These are phyloP conservation scores for Exophiala sp. DNA, from an alignment of 2,329 filamentous ascomycete species.

Conservation along the genomic window DNA sequence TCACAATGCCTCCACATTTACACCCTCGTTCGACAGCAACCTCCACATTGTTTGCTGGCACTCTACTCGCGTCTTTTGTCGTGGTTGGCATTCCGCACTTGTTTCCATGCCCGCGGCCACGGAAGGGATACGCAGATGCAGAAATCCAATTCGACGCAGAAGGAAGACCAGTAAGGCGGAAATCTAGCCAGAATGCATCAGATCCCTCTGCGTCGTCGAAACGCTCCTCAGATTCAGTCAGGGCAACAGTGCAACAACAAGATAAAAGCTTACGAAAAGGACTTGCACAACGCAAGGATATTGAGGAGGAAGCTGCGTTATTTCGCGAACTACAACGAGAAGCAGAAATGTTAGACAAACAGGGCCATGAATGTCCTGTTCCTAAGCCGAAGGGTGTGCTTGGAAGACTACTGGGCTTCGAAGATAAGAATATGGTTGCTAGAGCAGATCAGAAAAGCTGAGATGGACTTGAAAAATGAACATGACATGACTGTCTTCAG, in stretches of 20 bases:
- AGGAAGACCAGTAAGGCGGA: constrained; percentile 40
- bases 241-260: constrained; percentile 31
- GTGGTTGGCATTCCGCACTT: constrained; percentile 88
- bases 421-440: constrained; percentile 6
- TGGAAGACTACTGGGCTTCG: constrained; percentile 60
- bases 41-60: constrained; percentile 91
- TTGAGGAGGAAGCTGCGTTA: constrained; percentile 43
- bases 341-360: constrained; percentile 49
- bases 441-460: constrained; percentile 9
- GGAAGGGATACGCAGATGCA: constrained; percentile 71
- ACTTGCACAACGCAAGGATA: constrained; percentile 15
- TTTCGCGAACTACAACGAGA: constrained; percentile 42
- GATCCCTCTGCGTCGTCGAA: constrained; percentile 40
- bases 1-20: constrained; percentile 58
- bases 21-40: constrained; percentile 93
- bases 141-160: constrained; percentile 40
- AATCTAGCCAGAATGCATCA: constrained; percentile 29
- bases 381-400: constrained; percentile 82
- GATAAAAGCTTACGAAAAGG: constrained; percentile 10
- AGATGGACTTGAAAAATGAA: neutral
- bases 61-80: constrained; percentile 81
- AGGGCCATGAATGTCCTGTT: constrained; percentile 79
- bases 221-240: constrained; percentile 28
- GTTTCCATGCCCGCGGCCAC: constrained; percentile 83
- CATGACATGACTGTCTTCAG: neutral